Base-by-base conservation (phyloP, 2,329 filamentous ascomycete genomes). In the Trichoderma lentiforme region DNA sequence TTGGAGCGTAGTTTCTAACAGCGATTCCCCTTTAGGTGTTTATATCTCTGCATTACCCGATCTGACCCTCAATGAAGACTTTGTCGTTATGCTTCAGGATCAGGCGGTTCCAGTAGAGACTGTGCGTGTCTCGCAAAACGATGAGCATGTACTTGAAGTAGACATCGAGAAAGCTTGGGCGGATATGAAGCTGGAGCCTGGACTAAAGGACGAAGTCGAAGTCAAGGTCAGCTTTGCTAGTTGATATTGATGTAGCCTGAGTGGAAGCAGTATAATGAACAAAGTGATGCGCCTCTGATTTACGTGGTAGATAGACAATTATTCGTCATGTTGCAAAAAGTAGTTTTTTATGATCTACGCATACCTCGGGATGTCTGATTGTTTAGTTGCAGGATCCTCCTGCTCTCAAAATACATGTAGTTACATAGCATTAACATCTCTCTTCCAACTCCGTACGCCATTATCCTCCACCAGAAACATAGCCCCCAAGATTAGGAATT, bases 181-280 rank as follows among this genome's bases (percentile, higher is more conserved):
- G 60, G 89, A 93, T 76, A 86, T 94, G 84, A 87, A 86, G 0
- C 84, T 96, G 70, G 83, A 89, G 72, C 86, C 88, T 47, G 90
- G 91, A 8, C 97, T 93, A 91, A 91, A 90, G 74, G 97, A 97
- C 79, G 93, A 97, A 80, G 87, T 94, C 47, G 85, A 88, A 73
- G 83, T 97, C 56, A 90, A 91, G 78, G 80, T 94, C 6, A 91
- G 84, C 71, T 85, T 88, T 62, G 80, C 80, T 28, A 77, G 84
- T 60, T 84, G 70, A n/a, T n/a, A 32, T 21, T 34, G 43, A 11
- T 28, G 6, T 2, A 26, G 47, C n/a, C 2, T 47, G 57, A 60
- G 9, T 34, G 3, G 12, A 32, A 32, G 56, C 18, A 58, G 3
- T 11, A 18, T 0, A n/a, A 18, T 18, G 5, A 28, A 11, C 11